Conservation (phyloP, 1,139 yeast genomes). For the Yamadazyma buinensis region DNA sequence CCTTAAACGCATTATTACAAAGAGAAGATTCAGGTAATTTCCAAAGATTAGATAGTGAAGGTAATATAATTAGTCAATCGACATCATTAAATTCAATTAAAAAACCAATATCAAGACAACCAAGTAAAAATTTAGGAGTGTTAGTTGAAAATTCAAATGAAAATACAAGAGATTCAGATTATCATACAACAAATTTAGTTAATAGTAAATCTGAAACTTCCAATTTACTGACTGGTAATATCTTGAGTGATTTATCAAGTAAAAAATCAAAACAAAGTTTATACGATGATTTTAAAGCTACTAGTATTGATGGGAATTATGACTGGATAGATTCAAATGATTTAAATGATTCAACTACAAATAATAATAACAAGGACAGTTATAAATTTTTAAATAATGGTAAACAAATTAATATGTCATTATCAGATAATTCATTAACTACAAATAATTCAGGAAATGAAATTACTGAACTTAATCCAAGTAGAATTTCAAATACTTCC, state of each 20-base stretch:
- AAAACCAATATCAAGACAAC: conserved; percentile 21
- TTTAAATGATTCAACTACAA: not conserved
- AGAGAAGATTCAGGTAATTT: conserved; percentile 43
- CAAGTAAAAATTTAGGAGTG: conserved; percentile 28
- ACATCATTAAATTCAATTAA: conserved; percentile 10
- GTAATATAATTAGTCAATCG: conserved; percentile 31
- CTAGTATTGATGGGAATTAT: conserved; percentile 24
- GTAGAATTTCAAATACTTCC: conserved; percentile 17
- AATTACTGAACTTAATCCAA: conserved; percentile 6
- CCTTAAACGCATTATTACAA: conserved; percentile 25
- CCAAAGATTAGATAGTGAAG: conserved; percentile 53
- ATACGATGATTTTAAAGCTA: conserved; percentile 29
- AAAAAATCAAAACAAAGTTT: conserved; percentile 12
- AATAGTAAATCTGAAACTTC: conserved; percentile 4
- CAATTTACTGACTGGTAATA: not conserved
- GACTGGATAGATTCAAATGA: conserved; percentile 21
- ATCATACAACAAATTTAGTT: conserved; percentile 5
- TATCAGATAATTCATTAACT: conserved; percentile 10
- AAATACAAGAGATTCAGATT: conserved; percentile 20
- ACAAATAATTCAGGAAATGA: conserved; percentile 4
- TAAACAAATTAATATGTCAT: conserved; percentile 11
- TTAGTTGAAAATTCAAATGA: conserved; percentile 28
- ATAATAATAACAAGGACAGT: conserved; percentile 3
- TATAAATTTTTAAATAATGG: conserved; percentile 14
- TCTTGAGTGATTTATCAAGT: conserved; percentile 1